Evolutionary conservation across 306 rosid species (phyloP), one percentile per base, ranked within the genome.

Genomic region (Dryas alaskensis): DNA sequence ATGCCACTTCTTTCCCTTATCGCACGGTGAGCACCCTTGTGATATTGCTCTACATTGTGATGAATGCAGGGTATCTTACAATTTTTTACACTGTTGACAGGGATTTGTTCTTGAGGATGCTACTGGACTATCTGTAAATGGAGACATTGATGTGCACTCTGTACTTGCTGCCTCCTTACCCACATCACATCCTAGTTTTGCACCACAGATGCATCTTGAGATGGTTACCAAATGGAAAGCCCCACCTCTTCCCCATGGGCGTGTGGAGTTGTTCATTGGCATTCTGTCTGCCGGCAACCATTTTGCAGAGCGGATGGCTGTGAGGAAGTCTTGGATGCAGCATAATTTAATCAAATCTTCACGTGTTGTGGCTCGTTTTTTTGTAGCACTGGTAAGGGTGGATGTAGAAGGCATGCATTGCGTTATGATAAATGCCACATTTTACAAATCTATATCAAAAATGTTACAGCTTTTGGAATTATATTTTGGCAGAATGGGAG

Each of bases 281-380:
- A 88, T 94, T 60, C 94, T 94, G 62, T 94, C 99, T 10, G 97
- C 99, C 16, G 99, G 99, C 16, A 92, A 87, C 83, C 98, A 94
- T 90, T 94, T 94, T 84, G 92, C 93, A 2, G 96, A 94, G 82
- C 78, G 96, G 58, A 94, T 94, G 99, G 97, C 99, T 44, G 92
- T 92, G 70, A 88, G 99, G 84, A 94, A 94, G 86, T 89, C 99
- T 27, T 94, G 99, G 99, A 86, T 94, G 97, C 97, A 94, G 78
- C 95, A 94, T 49, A 86, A 73, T 68, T 80, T 87, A 12, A 84
- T 94, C 78, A 89, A 72, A 86, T 89, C 95, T 69, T 92, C 99
- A 7, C 79, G 57, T 58, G 92, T 84, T 25, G 95, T 90, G 61
- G 95, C 97, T 67, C 91, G 96, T 10, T 89, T 94, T 79, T 92